Conservation (phyloP, 2,329 filamentous ascomycete genomes). For the Rachicladosporium sp. region DNA sequence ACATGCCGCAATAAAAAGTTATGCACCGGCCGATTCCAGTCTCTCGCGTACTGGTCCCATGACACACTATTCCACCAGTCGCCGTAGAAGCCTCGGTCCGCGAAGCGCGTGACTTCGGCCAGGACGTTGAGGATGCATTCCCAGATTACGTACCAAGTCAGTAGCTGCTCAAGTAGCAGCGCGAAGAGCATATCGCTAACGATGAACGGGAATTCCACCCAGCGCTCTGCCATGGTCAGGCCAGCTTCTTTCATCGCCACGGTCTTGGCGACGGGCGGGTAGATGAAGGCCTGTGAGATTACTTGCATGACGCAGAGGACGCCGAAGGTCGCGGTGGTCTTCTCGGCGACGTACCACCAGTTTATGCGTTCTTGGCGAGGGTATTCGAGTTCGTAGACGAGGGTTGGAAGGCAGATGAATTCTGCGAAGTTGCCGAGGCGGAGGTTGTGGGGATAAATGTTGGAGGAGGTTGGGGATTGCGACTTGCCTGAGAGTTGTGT, state of each 20-base stretch:
- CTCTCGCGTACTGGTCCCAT: conserved; percentile 67
- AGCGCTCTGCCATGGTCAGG: conserved; percentile 47
- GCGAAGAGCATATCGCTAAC: conserved; percentile 66
- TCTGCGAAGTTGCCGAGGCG: conserved; percentile 53
- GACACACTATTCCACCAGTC: conserved; percentile 42
- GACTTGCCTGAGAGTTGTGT: conserved; percentile 53
- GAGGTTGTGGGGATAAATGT: conserved; percentile 58
- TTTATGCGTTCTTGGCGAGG: conserved; percentile 57
- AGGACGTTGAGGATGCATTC: conserved; percentile 55
- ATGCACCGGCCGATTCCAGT: conserved; percentile 74
- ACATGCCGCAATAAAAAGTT: conserved; percentile 68
- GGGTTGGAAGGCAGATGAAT: conserved; percentile 61
- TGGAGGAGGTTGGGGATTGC: conserved; percentile 30
- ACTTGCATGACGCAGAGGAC: conserved; percentile 69
- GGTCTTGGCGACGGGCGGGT: conserved; percentile 58
- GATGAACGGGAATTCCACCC: conserved; percentile 60
- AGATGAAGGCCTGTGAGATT: conserved; percentile 64
- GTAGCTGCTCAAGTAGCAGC: conserved; percentile 65
- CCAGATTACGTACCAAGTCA: conserved; percentile 76
- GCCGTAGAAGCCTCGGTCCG: conserved; percentile 57
- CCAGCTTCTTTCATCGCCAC: conserved; percentile 55
- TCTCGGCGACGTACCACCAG: conserved; percentile 65
- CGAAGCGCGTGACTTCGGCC: conserved; percentile 64
- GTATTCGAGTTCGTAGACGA: conserved; percentile 71
- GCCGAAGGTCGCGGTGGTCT: conserved; percentile 56